Evolutionary conservation across 2,329 filamentous ascomycete genomes (phyloP), one percentile per base, ranked within the genome.

Genomic region (Penicillium concentricum): DNA sequence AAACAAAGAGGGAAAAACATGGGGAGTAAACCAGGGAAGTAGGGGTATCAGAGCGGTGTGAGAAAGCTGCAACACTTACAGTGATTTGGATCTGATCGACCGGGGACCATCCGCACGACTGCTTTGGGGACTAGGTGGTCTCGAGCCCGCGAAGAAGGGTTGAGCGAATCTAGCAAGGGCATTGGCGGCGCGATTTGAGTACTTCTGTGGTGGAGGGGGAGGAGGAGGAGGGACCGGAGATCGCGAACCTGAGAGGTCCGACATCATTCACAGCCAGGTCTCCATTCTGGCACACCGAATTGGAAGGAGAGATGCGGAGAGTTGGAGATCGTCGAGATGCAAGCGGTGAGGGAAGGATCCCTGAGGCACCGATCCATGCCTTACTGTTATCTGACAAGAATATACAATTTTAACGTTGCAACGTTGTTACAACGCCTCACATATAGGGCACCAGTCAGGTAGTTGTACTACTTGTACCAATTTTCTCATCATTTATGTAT

Each of bases 71-170:
- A 62, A 60, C 56, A 65, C 67, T 66, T 74, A 77, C 75, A 75
- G 68, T 56, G 74, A 76, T 66, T 70, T 73, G 37, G 74, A 71
- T 62, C 69, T 71, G 59, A 70, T 67, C 57, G 68, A 66, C 46
- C 71, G 71, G 58, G 67, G 61, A 51, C 65, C 63, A 66, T 67
- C 64, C 51, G 64, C 56, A 43, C 64, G 60, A 57, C 52, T 60
- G 50, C 75, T 74, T 65, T 81, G 79, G 57, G 79, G 78, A 68
- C 80, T 84, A 42, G 82, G 77, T 34, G 81, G 81, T 45, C 81
- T 76, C 60, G 81, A 82, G 63, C 76, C 80, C 54, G 81, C 81
- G 55, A 80, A 77, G 68, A 83, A 81, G 20, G 81, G 79, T 67
- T 83, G 81, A 47, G 80, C 79, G 61, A 84, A 79, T 63, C 81